Conservation (phyloP, 2,329 filamentous ascomycete genomes). For the Diaporthe ilicicola region DNA sequence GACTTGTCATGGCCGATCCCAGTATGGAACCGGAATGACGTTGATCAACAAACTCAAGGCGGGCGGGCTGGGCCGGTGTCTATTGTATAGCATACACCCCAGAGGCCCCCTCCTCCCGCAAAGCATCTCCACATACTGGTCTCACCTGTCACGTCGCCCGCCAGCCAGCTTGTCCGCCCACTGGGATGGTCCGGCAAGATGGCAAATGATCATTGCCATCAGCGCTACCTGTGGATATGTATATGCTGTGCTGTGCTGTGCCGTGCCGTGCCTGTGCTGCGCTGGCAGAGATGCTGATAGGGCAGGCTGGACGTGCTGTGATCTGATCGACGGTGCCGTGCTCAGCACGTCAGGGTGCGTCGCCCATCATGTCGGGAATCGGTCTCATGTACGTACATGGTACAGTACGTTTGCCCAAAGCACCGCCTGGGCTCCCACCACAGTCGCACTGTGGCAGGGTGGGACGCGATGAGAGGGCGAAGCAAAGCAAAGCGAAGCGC, state of each 20-base stretch:
- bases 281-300: slow-evolving; percentile 1
- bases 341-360: slow-evolving; percentile 17
- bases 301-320: slow-evolving; percentile 12
- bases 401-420: slow-evolving; percentile 2
- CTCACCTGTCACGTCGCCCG: background rate
- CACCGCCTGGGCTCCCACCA: background rate
- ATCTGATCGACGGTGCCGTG: slow-evolving; percentile 24
- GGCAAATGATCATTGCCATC: background rate
- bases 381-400: slow-evolving; percentile 14
- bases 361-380: slow-evolving; percentile 24
- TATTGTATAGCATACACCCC: background rate
- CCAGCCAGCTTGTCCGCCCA: background rate
- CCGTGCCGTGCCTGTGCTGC: background rate
- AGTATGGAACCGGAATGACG: background rate
- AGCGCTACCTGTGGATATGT: background rate
- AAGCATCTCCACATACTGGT: background rate
- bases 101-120: slow-evolving; percentile 1
- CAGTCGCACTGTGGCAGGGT: background rate
- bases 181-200: background rate
- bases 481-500: slow-evolving; percentile 11
- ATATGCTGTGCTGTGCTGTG: slow-evolving; percentile 1
- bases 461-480: background rate
- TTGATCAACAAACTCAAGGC: slow-evolving; percentile 10
- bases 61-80: slow-evolving; percentile 19
- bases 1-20: background rate